Percentiles rank a stretch among this genome's conserved stretches.
phyloP scores from a whole-genome alignment of 1,284 basidiomycete genomes.

The Takashimella koratensis region DNA sequence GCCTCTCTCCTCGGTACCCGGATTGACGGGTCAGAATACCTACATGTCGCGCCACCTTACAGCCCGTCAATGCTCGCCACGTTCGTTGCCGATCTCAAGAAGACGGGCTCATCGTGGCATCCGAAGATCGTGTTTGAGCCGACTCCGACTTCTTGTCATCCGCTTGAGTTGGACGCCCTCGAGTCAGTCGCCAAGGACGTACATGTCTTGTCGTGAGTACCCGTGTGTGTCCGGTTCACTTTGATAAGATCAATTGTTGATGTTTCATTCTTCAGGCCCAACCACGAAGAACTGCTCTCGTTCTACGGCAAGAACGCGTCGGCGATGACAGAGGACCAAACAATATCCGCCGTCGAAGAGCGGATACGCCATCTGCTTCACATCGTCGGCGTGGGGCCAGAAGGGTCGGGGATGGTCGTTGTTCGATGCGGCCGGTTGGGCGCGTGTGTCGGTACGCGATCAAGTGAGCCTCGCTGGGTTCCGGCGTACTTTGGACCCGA shows the following conservation, averaged over 20 bases:
- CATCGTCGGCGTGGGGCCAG: conserved; percentile 24
- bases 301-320: conserved; percentile 23
- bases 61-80: conserved; percentile 23
- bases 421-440: conserved; percentile 42
- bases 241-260: neutral
- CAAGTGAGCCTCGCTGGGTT: conserved; percentile 30
- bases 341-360: conserved; percentile 17
- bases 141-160: conserved; percentile 32
- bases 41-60: conserved; percentile 38
- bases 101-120: conserved; percentile 18
- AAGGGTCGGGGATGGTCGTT: conserved; percentile 30
- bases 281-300: conserved; percentile 41
- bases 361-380: conserved; percentile 27
- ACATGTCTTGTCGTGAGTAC: conserved; percentile 32
- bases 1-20: conserved; percentile 23
- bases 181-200: conserved; percentile 25
- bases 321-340: conserved; percentile 6
- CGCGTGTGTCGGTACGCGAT: conserved; percentile 33
- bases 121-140: conserved; percentile 43
- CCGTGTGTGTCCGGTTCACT: too few species aligned
- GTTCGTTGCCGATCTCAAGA: conserved; percentile 17
- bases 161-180: conserved; percentile 26
- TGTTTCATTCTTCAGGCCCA: conserved; percentile 22
- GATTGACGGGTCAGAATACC: conserved; percentile 25
- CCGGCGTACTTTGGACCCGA: conserved; percentile 30